Evolutionary conservation across 1,284 basidiomycete species (phyloP).

Genomic region (Austroboletus novae-zelandiae): DNA sequence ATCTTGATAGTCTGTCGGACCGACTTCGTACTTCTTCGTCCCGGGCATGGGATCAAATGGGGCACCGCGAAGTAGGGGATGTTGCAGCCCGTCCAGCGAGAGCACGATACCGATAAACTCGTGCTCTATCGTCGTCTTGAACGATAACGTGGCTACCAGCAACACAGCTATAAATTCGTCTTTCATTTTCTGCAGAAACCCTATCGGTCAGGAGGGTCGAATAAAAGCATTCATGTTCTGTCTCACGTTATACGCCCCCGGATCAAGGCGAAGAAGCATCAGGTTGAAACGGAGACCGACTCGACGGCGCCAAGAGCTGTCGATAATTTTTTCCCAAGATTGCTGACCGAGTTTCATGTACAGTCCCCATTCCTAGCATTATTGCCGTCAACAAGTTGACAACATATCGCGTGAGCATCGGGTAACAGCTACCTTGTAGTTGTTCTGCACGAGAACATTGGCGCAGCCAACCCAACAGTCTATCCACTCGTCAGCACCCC

Average conservation of each 20-base stretch:
- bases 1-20: slow-evolving; percentile 11
- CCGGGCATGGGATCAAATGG: slow-evolving; percentile 20
- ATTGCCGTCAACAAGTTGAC: slow-evolving; percentile 4
- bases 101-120: slow-evolving; percentile 55
- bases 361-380: slow-evolving; percentile 58
- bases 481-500: slow-evolving; percentile 53
- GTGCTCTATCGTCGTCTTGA: slow-evolving; percentile 55
- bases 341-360: slow-evolving; percentile 58
- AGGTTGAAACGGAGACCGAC: slow-evolving; percentile 72
- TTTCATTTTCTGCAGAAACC: slow-evolving; percentile 41
- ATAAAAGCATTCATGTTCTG: not conserved
- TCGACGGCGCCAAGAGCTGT: slow-evolving; percentile 53
- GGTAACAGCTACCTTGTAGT: slow-evolving; percentile 41
- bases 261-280: slow-evolving; percentile 63
- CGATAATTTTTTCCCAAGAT: slow-evolving; percentile 60
- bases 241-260: slow-evolving; percentile 59
- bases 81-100: slow-evolving; percentile 50
- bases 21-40: slow-evolving; percentile 24
- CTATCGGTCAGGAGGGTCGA: not conserved
- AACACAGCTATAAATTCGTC: slow-evolving; percentile 58
- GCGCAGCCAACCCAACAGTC: slow-evolving; percentile 80
- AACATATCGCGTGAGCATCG: not conserved
- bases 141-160: slow-evolving; percentile 54
- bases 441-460: slow-evolving; percentile 62
- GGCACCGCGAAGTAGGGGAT: slow-evolving; percentile 46